Base-by-base conservation (phyloP, 805 yeast species). In the Starmerella tilneyi region DNA sequence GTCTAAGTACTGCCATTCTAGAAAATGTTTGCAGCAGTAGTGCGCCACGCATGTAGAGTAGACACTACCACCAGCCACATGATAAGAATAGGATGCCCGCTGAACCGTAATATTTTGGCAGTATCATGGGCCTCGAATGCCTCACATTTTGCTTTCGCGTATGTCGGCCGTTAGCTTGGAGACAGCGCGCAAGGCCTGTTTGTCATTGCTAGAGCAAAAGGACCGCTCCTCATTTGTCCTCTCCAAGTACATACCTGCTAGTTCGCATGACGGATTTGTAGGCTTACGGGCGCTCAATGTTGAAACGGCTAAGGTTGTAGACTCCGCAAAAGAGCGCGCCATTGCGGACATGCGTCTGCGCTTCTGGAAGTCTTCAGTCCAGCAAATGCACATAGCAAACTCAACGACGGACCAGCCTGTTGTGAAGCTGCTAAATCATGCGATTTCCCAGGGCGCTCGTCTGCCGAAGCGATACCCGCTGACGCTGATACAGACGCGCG, bases 361-460 rank as follows among this genome's bases (percentile, higher is more conserved):
- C 53, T 81, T 80, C 60, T 84, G 94, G 94, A 70, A 76, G 49
- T 81, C 80, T 41, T 67, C 73, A 47, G 47, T 84, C 6, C 67
- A 69, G 30, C 44, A 22, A n/a, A 44, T 41, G 12, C 17, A 17
- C 15, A 15, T 29, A 5, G 21, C 13, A 7, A 31, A 19, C 7
- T 8, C 44, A 12, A 27, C 15, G 15, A 85, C 79, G 53, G 41
- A 36, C 23, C 40, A 43, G 17, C 89, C 94, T 1, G 73, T 76
- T 5, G 75, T 43, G 24, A 63, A 76, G n/a, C 62, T 84, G 34
- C 52, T 84, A 11, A 63, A 76, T 15, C 74, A 75, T 40, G 68
- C 78, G 0, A 48, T 77, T n/a, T 66, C 70, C 29, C 35, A 26
- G 5, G 76, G 70, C 7, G 57, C 76, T 36, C 65, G 69, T 34